Evolutionary conservation across 2,329 filamentous ascomycete species (phyloP).

Genomic region (Apiospora arundinis): DNA sequence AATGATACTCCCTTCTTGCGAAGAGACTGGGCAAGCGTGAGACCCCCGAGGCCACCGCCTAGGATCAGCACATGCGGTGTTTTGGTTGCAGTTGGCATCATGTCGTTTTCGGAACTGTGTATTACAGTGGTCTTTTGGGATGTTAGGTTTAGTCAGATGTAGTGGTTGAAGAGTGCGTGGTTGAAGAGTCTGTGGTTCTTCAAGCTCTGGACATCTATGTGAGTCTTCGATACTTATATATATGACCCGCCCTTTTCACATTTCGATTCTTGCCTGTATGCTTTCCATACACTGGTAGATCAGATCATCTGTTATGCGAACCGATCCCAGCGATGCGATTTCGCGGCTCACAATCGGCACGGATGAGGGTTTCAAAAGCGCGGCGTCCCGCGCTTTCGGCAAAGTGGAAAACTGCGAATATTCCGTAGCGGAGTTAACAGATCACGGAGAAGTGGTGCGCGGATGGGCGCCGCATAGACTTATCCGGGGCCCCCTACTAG

Average conservation of each 20-base stretch:
- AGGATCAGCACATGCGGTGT: slow-evolving; percentile 26
- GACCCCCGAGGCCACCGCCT: slow-evolving; percentile 25
- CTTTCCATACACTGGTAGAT: no score
- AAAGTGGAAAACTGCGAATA: slow-evolving; percentile 7
- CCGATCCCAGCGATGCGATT: neutral
- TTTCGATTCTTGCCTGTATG: no score
- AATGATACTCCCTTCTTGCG: slow-evolving; percentile 23
- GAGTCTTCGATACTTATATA: neutral
- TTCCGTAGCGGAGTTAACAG: neutral
- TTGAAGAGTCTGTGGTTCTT: neutral
- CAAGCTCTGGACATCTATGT: neutral
- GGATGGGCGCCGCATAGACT: slow-evolving; percentile 1
- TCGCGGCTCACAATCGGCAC: neutral
- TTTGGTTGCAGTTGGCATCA: neutral
- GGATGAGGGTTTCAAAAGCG: neutral
- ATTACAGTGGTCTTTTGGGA: no score
- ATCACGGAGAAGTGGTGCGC: neutral
- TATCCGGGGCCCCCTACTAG: neutral
- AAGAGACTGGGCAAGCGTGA: slow-evolving; percentile 25
- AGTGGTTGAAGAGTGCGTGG: neutral
- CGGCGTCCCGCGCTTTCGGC: slow-evolving; percentile 9
- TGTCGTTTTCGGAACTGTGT: neutral
- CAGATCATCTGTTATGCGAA: neutral
- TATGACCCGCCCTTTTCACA: neutral
- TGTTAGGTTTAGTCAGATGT: neutral